Conservation (phyloP, 495 filamentous ascomycete species). For the Aspergillus nidulans region DNA sequence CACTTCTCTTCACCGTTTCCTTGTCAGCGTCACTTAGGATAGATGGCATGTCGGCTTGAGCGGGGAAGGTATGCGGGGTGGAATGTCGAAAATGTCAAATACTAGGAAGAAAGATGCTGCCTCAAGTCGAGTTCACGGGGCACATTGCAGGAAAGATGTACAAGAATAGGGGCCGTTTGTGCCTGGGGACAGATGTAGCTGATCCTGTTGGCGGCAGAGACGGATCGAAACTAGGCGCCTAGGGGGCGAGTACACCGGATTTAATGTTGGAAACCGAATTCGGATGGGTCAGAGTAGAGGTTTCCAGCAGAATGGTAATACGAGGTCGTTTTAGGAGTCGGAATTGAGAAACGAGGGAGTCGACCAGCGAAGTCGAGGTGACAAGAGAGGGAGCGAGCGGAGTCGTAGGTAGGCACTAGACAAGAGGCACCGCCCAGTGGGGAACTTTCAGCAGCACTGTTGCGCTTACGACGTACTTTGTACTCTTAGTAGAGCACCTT, state of each 20-base stretch:
- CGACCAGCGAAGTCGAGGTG: slow-evolving; percentile 17
- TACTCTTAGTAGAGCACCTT: too few relatives aligned
- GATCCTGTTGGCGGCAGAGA: slow-evolving; percentile 11
- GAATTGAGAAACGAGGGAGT: slow-evolving; percentile 4
- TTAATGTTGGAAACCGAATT: neutral
- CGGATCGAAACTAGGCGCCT: neutral
- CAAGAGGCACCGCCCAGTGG: slow-evolving; percentile 11
- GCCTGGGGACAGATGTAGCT: slow-evolving; percentile 14
- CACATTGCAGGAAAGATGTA: slow-evolving; percentile 32
- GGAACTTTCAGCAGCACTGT: neutral
- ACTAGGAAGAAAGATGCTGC: neutral
- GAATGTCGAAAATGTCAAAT: neutral
- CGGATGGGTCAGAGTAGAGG: neutral
- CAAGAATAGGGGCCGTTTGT: slow-evolving; percentile 7
- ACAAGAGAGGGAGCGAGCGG: slow-evolving; percentile 1
- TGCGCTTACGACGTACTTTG: neutral
- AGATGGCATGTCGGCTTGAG: slow-evolving; percentile 64
- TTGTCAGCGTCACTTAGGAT: slow-evolving; percentile 88
- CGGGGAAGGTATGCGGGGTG: slow-evolving; percentile 4
- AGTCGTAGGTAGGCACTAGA: slow-evolving; percentile 13
- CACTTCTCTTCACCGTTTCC: slow-evolving; percentile 83
- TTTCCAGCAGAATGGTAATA: slow-evolving; percentile 12
- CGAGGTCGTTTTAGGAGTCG: neutral
- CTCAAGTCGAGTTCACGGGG: slow-evolving; percentile 15
- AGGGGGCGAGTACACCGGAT: neutral